These are phyloP conservation scores for Xylariaceae sp. DNA, from an alignment of 2,329 filamentous ascomycete species.

Conservation along the genomic window DNA sequence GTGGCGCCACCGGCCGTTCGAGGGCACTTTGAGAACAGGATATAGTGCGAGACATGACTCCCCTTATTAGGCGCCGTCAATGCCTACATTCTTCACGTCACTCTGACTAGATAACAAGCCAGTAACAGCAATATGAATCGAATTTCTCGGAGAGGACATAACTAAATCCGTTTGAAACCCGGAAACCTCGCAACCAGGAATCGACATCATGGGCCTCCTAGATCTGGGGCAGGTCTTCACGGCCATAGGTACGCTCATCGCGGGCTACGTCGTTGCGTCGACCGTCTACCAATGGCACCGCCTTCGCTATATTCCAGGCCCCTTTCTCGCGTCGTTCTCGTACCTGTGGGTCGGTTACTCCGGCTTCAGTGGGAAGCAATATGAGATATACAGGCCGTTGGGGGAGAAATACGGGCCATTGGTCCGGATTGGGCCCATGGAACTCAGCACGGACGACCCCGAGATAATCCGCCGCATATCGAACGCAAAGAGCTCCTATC, in stretches of 20 bases:
- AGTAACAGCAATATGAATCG: too few relatives aligned
- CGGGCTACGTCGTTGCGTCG: constrained; percentile 16
- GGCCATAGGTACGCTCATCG: not conserved
- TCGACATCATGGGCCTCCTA: constrained; percentile 4
- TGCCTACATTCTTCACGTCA: too few relatives aligned
- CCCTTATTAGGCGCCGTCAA: too few relatives aligned
- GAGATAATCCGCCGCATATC: constrained; percentile 19
- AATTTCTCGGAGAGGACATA: too few relatives aligned
- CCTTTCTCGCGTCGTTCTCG: constrained; percentile 29
- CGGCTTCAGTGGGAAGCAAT: constrained; percentile 22
- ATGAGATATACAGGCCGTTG: constrained; percentile 20
- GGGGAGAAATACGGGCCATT: constrained; percentile 26
- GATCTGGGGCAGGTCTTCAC: not conserved
- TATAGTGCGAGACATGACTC: too few relatives aligned
- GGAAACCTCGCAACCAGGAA: not conserved
- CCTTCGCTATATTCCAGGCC: constrained; percentile 22
- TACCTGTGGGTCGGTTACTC: constrained; percentile 30
- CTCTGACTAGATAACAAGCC: too few relatives aligned
- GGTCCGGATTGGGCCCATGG: constrained; percentile 34
- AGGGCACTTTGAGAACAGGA: too few relatives aligned
- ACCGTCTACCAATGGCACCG: constrained; percentile 22
- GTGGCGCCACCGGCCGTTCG: too few relatives aligned
- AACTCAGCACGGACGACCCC: constrained; percentile 32
- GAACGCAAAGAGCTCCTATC: constrained; percentile 13
- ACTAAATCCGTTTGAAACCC: too few relatives aligned